A percentile compares a stretch with the other conserved stretches of the same genome.
Conservation (phyloP, 768 basidiomycete species). For the Phaeolepiota aurea region DNA sequence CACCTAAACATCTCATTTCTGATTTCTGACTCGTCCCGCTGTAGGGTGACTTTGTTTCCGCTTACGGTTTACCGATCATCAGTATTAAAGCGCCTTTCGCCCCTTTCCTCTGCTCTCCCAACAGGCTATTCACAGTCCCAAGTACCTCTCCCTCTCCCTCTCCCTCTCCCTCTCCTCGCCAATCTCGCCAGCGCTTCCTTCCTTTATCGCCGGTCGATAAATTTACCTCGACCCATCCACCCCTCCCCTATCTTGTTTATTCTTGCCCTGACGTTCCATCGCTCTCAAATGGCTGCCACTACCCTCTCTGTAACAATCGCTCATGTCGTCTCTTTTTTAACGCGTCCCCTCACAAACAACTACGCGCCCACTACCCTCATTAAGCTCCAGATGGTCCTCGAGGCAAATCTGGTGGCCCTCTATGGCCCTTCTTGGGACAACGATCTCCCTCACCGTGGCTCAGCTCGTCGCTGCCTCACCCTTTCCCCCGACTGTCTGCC, state of each 20-base stretch:
- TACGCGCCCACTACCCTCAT: slow-evolving; percentile 56
- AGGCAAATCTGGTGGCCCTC: slow-evolving; percentile 64
- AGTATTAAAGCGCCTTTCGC: too few relatives aligned
- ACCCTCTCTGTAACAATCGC: slow-evolving; percentile 59
- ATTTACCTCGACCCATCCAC: too few relatives aligned
- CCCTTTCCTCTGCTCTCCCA: too few relatives aligned
- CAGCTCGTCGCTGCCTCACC: slow-evolving; percentile 66
- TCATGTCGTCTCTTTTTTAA: slow-evolving; percentile 69
- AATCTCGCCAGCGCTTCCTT: slow-evolving; percentile 14
- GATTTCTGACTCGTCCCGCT: too few relatives aligned
- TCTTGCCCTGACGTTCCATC: slow-evolving; percentile 11
- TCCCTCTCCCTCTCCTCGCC: slow-evolving; percentile 24
- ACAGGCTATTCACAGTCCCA: slow-evolving; percentile 2
- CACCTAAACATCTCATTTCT: too few relatives aligned
- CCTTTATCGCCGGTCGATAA: slow-evolving; percentile 61
- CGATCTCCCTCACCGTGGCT: slow-evolving; percentile 56
- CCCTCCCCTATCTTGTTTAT: slow-evolving; percentile 10
- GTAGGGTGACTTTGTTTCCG: too few relatives aligned
- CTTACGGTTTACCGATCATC: too few relatives aligned
- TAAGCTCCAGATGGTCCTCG: slow-evolving; percentile 64
- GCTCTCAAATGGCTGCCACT: slow-evolving; percentile 24
- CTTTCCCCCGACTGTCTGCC: slow-evolving; percentile 64
- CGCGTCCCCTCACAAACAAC: slow-evolving; percentile 47
- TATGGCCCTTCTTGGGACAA: slow-evolving; percentile 62
- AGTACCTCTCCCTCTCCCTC: slow-evolving; percentile 14